A percentile compares a stretch with the other conserved stretches of the same genome.
These are phyloP conservation scores for Aspergillus fischeri DNA, from an alignment of 2,329 filamentous ascomycete species.

Conservation along the genomic window DNA sequence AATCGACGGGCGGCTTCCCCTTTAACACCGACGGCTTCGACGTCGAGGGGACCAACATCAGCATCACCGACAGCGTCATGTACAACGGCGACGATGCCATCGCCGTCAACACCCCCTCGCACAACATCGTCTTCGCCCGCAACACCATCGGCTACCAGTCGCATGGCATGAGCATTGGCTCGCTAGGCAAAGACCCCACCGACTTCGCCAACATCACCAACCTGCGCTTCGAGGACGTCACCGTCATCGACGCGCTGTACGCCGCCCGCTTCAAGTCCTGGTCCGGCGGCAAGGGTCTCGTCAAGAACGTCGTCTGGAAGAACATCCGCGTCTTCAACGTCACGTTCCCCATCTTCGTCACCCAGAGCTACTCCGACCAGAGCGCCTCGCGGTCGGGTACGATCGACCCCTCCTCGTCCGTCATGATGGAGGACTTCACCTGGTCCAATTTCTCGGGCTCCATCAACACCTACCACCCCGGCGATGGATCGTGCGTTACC, in stretches of 20 bases:
- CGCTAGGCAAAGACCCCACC: conserved; percentile 36
- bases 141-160: conserved; percentile 43
- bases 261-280: conserved; percentile 45
- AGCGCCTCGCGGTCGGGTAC: conserved; percentile 25
- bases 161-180: conserved; percentile 44
- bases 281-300: conserved; percentile 41
- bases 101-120: conserved; percentile 36
- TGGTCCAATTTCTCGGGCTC: conserved; percentile 41
- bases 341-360: conserved; percentile 46
- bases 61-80: conserved; percentile 29
- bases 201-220: conserved; percentile 39
- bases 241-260: conserved; percentile 40
- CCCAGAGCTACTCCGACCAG: conserved; percentile 44
- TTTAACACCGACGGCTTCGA: conserved; percentile 41
- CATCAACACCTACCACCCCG: conserved; percentile 41
- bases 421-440: conserved; percentile 42
- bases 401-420: conserved; percentile 36
- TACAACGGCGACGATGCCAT: conserved; percentile 46
- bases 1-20: conserved; percentile 35
- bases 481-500: conserved; percentile 42
- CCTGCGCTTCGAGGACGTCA: conserved; percentile 42
- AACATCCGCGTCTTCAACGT: conserved; percentile 44
- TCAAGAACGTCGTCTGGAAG: conserved; percentile 43
- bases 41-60: conserved; percentile 26
- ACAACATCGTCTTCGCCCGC: conserved; percentile 37